phyloP scores from a whole-genome alignment of 768 basidiomycete species.

The Boletus sensibilis region DNA sequence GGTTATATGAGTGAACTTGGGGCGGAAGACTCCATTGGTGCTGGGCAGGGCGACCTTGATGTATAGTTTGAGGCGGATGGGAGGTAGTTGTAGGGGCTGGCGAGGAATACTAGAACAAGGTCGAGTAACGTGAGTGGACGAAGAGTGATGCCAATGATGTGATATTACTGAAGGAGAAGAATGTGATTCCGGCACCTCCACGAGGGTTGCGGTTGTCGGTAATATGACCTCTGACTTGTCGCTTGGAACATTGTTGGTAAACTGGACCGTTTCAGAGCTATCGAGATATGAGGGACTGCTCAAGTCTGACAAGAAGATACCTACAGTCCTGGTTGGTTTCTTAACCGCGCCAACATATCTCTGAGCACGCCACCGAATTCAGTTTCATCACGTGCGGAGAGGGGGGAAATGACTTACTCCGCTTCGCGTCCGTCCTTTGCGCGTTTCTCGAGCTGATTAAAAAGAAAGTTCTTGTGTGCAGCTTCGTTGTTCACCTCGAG shows the following conservation, averaged over 20 bases:
- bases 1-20: background rate
- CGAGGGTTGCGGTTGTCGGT: constrained; percentile 37
- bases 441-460: constrained; percentile 36
- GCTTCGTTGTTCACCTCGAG: constrained; percentile 42
- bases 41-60: background rate
- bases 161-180: constrained; percentile 16
- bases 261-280: constrained; percentile 18
- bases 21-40: background rate
- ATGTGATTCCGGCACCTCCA: constrained; percentile 29
- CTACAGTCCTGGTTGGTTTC: constrained; percentile 13
- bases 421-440: constrained; percentile 47
- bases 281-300: background rate
- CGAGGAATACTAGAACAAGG: constrained; percentile 13
- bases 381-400: background rate
- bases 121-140: constrained; percentile 5
- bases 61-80: constrained; percentile 6
- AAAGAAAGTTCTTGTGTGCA: constrained; percentile 37
- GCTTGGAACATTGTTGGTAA: constrained; percentile 9
- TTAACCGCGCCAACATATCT: constrained; percentile 21
- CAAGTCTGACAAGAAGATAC: constrained; percentile 2
- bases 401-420: constrained; percentile 32
- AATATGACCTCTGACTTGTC: constrained; percentile 23
- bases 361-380: constrained; percentile 13
- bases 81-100: background rate
- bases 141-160: background rate